Conservation (phyloP, 2,329 filamentous ascomycete genomes). For the Ascochyta fabae region DNA sequence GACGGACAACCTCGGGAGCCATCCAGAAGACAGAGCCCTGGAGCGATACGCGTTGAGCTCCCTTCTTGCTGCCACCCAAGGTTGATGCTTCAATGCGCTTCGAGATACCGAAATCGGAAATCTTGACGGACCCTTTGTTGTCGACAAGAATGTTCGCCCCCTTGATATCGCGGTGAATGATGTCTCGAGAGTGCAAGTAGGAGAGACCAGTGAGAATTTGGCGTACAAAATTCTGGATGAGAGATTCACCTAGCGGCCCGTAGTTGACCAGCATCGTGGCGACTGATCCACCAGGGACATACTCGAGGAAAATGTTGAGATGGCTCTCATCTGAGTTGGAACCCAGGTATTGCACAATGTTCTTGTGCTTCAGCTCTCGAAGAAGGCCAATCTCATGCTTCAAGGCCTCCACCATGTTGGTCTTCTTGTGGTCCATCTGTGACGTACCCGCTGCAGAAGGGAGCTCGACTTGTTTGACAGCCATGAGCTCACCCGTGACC, state of each 20-base stretch:
- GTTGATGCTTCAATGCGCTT: slow-evolving; percentile 96
- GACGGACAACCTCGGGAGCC: slow-evolving; percentile 97
- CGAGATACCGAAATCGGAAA: slow-evolving; percentile 97
- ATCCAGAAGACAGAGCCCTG: slow-evolving; percentile 99
- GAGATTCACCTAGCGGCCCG: slow-evolving; percentile 87
- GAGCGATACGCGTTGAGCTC: slow-evolving; percentile 69
- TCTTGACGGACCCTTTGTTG: slow-evolving; percentile 98
- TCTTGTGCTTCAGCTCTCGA: slow-evolving; percentile 90
- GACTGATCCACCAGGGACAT: slow-evolving; percentile 95
- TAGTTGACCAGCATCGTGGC: slow-evolving; percentile 99
- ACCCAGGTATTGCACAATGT: slow-evolving; percentile 97
- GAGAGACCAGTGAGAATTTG: slow-evolving; percentile 93
- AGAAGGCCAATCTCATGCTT: slow-evolving; percentile 96
- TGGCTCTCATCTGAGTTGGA: slow-evolving; percentile 89
- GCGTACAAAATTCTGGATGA: slow-evolving; percentile 94
- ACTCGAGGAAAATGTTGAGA: slow-evolving; percentile 99
- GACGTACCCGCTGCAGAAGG: slow-evolving; percentile 78
- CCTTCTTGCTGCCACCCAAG: slow-evolving; percentile 55
- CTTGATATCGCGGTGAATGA: slow-evolving; percentile 99
- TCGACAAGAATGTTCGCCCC: slow-evolving; percentile 98
- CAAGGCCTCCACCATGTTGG: slow-evolving; percentile 95
- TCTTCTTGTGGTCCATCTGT: slow-evolving; percentile 83
- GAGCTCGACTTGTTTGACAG: slow-evolving; percentile 96
- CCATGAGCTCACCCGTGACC: slow-evolving; percentile 95
- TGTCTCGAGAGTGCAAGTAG: slow-evolving; percentile 92